These are phyloP conservation scores for Dispira parvispora DNA, from an alignment of 192 early-diverging fungal genomes.

Conservation along the genomic window DNA sequence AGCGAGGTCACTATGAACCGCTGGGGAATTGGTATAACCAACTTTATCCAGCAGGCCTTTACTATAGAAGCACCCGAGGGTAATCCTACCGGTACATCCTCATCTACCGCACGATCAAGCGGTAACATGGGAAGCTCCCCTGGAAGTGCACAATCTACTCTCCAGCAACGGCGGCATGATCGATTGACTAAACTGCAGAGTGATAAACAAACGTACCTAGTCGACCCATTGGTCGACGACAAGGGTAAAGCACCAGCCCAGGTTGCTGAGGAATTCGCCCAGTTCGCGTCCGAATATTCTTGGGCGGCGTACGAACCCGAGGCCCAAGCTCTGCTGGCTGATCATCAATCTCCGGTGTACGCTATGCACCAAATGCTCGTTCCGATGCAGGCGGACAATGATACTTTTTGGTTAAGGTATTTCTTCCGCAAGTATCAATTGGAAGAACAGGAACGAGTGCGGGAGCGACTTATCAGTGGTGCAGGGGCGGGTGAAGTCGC, in stretches of 20 bases:
- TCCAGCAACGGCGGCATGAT: background rate
- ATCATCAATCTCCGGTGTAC: background rate
- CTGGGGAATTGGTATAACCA: background rate
- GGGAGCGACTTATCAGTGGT: background rate
- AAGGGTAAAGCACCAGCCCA: background rate
- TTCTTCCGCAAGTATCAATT: background rate
- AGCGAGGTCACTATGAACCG: background rate
- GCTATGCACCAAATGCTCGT: background rate
- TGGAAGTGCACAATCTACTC: no score
- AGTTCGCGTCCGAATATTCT: background rate
- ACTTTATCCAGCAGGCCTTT: constrained; percentile 1
- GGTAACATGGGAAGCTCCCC: no score
- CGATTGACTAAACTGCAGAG: background rate
- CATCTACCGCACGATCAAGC: no score
- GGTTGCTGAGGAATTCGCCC: background rate
- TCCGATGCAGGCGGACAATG: background rate
- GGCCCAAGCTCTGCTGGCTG: background rate
- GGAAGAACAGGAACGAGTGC: background rate
- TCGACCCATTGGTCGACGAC: background rate
- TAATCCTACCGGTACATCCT: no score
- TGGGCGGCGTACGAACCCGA: background rate
- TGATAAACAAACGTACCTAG: background rate
- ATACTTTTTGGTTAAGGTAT: background rate
- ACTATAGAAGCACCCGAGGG: background rate
- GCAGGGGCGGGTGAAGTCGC: no score